Evolutionary conservation across 805 yeast genomes (phyloP).

Genomic region (Lipomyces starkeyi): DNA sequence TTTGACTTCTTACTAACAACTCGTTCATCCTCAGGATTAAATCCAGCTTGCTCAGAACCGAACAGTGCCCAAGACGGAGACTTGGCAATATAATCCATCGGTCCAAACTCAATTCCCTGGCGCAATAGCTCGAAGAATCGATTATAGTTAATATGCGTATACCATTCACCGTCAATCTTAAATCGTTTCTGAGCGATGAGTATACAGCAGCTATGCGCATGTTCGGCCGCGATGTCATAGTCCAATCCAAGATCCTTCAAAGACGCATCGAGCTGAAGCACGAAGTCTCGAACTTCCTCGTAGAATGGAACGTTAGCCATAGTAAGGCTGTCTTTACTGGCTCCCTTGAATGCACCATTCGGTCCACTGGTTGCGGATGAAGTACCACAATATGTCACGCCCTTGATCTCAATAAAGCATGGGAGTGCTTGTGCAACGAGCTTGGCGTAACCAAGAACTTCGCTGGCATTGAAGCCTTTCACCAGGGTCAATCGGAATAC

Average conservation of each 20-base stretch:
- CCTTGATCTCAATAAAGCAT: conserved; percentile 88
- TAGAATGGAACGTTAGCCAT: conserved; percentile 96
- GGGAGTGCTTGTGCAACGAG: conserved; percentile 82
- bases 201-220: conserved; percentile 93
- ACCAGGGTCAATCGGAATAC: conserved; percentile 90
- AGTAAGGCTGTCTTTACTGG: conserved; percentile 55
- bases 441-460: conserved; percentile 81
- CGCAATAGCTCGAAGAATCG: conserved; percentile 73
- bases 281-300: conserved; percentile 84
- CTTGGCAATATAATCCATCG: conserved; percentile 77
- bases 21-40: conserved; percentile 82
- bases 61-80: conserved; percentile 93
- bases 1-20: conserved; percentile 43
- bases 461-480: conserved; percentile 89
- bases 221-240: conserved; percentile 91
- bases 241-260: conserved; percentile 68
- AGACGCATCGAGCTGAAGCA: conserved; percentile 63
- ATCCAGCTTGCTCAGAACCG: conserved; percentile 86
- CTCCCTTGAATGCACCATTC: conserved; percentile 27
- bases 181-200: conserved; percentile 78
- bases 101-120: conserved; percentile 69
- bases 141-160: conserved; percentile 85
- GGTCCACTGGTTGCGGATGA: conserved; percentile 77
- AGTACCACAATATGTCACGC: conserved; percentile 95
- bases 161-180: conserved; percentile 75